Conservation (phyloP, 164 flowering plant species). For the Vitis cinerea region DNA sequence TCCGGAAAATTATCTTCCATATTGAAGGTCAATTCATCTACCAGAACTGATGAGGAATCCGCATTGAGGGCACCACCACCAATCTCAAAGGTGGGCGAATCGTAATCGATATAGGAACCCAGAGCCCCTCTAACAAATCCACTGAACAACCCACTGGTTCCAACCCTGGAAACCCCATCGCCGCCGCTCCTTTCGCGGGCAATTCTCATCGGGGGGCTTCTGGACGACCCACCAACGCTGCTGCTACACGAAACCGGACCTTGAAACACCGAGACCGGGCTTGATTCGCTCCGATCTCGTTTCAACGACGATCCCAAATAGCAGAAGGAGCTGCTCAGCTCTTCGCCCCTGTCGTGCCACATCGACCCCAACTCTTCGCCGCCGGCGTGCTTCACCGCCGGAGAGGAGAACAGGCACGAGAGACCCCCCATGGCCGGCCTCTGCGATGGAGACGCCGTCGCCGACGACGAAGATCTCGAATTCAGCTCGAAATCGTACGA, state of each 20-base stretch:
- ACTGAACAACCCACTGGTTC: constrained; percentile 52
- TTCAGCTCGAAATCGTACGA: constrained; percentile 61
- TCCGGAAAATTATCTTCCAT: constrained; percentile 67
- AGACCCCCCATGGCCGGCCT: constrained; percentile 73
- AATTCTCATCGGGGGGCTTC: constrained; percentile 53
- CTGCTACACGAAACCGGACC: constrained; percentile 65
- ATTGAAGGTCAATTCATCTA: constrained; percentile 70
- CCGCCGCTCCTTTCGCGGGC: constrained; percentile 33
- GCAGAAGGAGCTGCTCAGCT: constrained; percentile 57
- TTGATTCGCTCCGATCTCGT: constrained; percentile 44
- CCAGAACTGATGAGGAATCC: constrained; percentile 24
- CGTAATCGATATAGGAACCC: constrained; percentile 73
- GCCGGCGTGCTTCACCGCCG: constrained; percentile 39
- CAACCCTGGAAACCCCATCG: constrained; percentile 19
- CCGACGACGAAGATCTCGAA: constrained; percentile 46
- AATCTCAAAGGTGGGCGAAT: constrained; percentile 41
- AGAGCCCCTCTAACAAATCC: constrained; percentile 69
- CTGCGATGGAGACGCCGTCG: constrained; percentile 43
- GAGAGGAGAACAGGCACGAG: constrained; percentile 69
- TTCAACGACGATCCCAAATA: constrained; percentile 56
- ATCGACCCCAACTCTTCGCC: constrained; percentile 49
- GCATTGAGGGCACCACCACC: constrained; percentile 16
- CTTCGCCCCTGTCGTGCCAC: constrained; percentile 64
- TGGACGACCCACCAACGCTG: constrained; percentile 35
- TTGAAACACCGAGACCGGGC: constrained; percentile 88